phyloP scores from a whole-genome alignment of 371 early-diverging fungal species.

The Haplosporangium sp. region DNA sequence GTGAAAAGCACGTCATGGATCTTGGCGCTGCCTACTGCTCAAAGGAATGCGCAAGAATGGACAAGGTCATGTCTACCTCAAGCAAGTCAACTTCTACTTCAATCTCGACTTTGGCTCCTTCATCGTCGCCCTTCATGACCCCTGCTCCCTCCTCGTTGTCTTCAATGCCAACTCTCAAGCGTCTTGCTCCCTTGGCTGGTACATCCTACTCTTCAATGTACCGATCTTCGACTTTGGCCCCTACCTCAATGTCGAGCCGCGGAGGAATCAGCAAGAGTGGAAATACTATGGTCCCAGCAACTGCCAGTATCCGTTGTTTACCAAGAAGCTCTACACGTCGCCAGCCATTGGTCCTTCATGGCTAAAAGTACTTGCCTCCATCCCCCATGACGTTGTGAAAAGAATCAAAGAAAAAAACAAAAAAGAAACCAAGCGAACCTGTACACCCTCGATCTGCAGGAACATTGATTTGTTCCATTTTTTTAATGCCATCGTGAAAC shows the following conservation, averaged over 20 bases:
- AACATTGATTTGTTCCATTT: constrained; percentile 11
- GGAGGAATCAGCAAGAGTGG: constrained; percentile 52
- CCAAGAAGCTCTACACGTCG: constrained; percentile 41
- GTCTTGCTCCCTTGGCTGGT: constrained; percentile 45
- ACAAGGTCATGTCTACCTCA: constrained; percentile 45
- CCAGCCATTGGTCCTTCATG: constrained; percentile 48
- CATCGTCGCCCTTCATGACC: constrained; percentile 1
- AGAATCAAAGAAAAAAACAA: constrained; percentile 13
- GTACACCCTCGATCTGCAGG: constrained; percentile 54
- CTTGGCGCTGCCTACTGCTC: constrained; percentile 56
- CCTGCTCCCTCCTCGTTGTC: constrained; percentile 23
- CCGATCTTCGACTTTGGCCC: constrained; percentile 49
- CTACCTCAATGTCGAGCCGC: constrained; percentile 49
- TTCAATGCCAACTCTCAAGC: constrained; percentile 32
- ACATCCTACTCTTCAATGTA: constrained; percentile 45
- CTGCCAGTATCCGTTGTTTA: constrained; percentile 52
- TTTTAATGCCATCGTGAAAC: constrained; percentile 42
- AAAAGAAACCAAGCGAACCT: constrained; percentile 8
- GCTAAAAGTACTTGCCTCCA: constrained; percentile 2
- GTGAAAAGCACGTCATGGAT: constrained; percentile 56
- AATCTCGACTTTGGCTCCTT: constrained; percentile 9
- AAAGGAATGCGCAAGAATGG: constrained; percentile 52
- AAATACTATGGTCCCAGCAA: constrained; percentile 37
- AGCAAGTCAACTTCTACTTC: constrained; percentile 22
- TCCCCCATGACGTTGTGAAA: constrained; percentile 11